Evolutionary conservation across 2,329 filamentous ascomycete genomes (phyloP).

Genomic region (Septoria linicola): DNA sequence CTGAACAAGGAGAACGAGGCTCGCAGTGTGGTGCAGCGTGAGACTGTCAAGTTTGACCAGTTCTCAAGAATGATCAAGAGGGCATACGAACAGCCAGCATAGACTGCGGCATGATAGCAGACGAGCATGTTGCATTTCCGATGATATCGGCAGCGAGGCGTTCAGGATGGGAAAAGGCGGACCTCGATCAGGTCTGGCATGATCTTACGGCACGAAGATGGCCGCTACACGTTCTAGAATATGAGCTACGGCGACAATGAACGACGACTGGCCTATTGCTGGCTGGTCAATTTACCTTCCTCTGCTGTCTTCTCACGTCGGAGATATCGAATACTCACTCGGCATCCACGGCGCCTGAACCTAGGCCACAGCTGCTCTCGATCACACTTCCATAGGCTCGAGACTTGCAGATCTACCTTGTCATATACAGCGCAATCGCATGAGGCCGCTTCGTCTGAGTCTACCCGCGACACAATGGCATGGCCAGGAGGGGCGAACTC

Average conservation of each 20-base stretch:
- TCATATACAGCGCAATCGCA: no score
- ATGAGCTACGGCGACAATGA: background rate
- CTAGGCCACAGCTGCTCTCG: no score
- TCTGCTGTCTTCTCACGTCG: no score
- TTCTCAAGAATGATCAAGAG: slow-evolving; percentile 77
- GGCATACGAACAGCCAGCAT: slow-evolving; percentile 78
- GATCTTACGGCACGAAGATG: slow-evolving; percentile 7
- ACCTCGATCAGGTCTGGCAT: slow-evolving; percentile 9
- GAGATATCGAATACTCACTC: no score
- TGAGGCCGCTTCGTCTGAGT: no score
- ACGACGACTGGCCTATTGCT: background rate
- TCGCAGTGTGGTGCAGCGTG: slow-evolving; percentile 89
- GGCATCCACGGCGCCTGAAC: no score
- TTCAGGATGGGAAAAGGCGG: slow-evolving; percentile 14
- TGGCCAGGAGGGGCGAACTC: no score
- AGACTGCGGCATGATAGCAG: background rate
- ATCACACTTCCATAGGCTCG: no score
- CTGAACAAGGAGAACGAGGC: slow-evolving; percentile 97
- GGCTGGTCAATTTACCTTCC: background rate
- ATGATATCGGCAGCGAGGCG: slow-evolving; percentile 21
- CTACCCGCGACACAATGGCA: no score
- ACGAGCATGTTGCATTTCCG: background rate
- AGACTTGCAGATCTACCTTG: no score
- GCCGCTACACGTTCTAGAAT: background rate
- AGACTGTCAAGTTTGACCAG: slow-evolving; percentile 90